Evolutionary conservation across 345 rosid species (phyloP), one percentile per base, ranked within the genome.

Genomic region (Clausena lansium): DNA sequence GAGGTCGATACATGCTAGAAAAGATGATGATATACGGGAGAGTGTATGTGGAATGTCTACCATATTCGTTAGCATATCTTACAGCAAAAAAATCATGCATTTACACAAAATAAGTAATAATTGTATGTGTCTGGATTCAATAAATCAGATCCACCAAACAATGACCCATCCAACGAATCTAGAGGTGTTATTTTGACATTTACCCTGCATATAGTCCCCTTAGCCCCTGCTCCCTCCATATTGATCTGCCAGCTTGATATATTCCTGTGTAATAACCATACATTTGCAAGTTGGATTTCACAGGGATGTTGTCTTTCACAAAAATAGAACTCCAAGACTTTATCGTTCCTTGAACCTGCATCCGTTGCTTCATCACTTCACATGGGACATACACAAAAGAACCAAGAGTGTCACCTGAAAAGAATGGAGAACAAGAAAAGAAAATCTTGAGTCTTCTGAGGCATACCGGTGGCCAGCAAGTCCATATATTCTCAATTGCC

Each of bases 291-390:
- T 89, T 81, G 75, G 95, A 82, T 79, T 87, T 87, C 27, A 57
- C 74, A 4, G 65, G 81, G 64, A 87, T 47, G 47, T 80, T 79
- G 65, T 85, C 84, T 82, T 91, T 90, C 69, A 87, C 55, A 19
- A 81, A 76, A 67, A 73, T 74, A 57, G 94, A 85, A 83, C 83
- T 83, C 98, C 95, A 95, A 74, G 98, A 93, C 71, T 83, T 81
- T 80, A 73, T 81, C 9, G 98, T 86, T 76, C 98, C 98, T 86
- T 95, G 98, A 80, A 95, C 86, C 89, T 95, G 98, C 98, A 95
- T 95, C 66, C 98, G 94, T 80, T 91, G 98, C 90, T 95, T 95
- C 83, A 95, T 89, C 70, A 95, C 98, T 88, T 95, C 98, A 76
- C 98, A 95, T 33, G 98, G 98, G 76, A 95, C 98, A 85, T 93